Evolutionary conservation across 2,329 filamentous ascomycete genomes (phyloP), one percentile per base, ranked within the genome.

Genomic region (Trichothecium sympodiale): DNA sequence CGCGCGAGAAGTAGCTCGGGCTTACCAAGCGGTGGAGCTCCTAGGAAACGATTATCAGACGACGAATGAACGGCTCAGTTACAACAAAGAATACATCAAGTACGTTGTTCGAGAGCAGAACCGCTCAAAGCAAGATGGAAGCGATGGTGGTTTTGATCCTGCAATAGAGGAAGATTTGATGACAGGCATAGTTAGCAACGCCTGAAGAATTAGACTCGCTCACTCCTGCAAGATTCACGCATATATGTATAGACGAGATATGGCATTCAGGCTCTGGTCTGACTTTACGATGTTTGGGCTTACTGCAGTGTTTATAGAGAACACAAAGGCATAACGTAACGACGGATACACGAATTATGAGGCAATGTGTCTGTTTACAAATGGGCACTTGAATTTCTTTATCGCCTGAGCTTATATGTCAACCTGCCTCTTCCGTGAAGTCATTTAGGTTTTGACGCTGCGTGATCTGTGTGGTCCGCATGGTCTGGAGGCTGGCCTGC

Each of bases 161-260:
- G 57, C 64, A 34, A 56, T 74, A 27, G 71, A 77, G n/a, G 73
- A 77, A 49, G 73, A 77, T 42, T 50, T 77, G 17, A 77, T 77
- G 73, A 65, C 62, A 10, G 71, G 63, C 14, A 51, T 61, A 14
- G 29, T 53, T 36, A 27, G 23, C 14, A 20, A 36, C 15, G 34
- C 23, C 26, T 34, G 17, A 18, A 27, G n/a, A 33, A 9, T n/a
- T 20, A 18, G 27, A 27, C 26, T 25, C 3, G 17, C 33, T 8
- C 20, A 5, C 3, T 14, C 20, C 5, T n/a, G 23, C 13, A 29
- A 25, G 6, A 6, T 10, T 17, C 17, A 33, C n/a, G 20, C 17
- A 9, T 25, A 6, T 12, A n/a, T 8, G 17, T 17, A 18, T 17
- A 17, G 31, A 20, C 14, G 13, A 20, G n/a, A n/a, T n/a, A 25